These are phyloP conservation scores for Talaromyces sp. DNA, from an alignment of 2,329 filamentous ascomycete genomes.

Conservation along the genomic window DNA sequence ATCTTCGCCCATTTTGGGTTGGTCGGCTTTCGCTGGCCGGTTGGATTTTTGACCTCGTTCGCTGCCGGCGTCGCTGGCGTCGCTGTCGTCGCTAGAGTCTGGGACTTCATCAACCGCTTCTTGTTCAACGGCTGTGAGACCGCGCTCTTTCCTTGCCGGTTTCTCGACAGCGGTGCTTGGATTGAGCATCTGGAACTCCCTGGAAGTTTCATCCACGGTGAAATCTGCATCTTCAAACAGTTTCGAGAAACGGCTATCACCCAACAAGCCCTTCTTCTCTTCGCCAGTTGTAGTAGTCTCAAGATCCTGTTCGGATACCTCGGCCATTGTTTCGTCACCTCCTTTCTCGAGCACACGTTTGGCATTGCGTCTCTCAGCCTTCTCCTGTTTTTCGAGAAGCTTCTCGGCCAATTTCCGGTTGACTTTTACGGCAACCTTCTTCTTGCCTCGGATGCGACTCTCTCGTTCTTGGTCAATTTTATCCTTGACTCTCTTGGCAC, in stretches of 20 bases:
- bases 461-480: slow-evolving; percentile 98
- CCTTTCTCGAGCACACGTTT: slow-evolving; percentile 52
- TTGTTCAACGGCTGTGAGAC: slow-evolving; percentile 61
- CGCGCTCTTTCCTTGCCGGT: slow-evolving; percentile 39
- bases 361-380: slow-evolving; percentile 46
- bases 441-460: slow-evolving; percentile 85
- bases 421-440: slow-evolving; percentile 87
- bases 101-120: slow-evolving; percentile 54
- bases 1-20: slow-evolving; percentile 47
- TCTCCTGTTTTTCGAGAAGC: slow-evolving; percentile 58
- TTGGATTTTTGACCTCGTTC: slow-evolving; percentile 20
- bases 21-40: slow-evolving; percentile 29
- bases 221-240: slow-evolving; percentile 94
- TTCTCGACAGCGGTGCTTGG: slow-evolving; percentile 61
- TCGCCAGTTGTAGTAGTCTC: slow-evolving; percentile 23
- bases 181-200: slow-evolving; percentile 84
- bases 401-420: slow-evolving; percentile 67
- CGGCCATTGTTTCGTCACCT: slow-evolving; percentile 48
- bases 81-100: slow-evolving; percentile 38
- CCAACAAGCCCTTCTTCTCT: slow-evolving; percentile 62
- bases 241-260: slow-evolving; percentile 79
- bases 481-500: slow-evolving; percentile 84
- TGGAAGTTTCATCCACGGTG: slow-evolving; percentile 80
- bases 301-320: slow-evolving; percentile 29
- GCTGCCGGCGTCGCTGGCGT: slow-evolving; percentile 19